phyloP scores from a whole-genome alignment of 441 rosid genomes.

The Populus hybrid region DNA sequence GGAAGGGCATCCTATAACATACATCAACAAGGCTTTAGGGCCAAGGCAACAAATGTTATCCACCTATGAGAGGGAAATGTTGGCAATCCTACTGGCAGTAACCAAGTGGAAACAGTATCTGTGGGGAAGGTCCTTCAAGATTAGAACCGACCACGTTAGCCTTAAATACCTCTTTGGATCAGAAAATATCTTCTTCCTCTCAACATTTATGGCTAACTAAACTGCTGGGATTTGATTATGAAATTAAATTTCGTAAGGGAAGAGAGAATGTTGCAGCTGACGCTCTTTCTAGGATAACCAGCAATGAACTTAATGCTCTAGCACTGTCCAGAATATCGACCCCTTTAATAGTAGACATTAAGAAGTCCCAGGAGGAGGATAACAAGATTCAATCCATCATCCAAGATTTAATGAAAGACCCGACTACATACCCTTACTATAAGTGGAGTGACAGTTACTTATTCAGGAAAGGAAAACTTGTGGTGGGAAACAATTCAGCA shows the following conservation, averaged over 20 bases:
- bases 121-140: background rate
- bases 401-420: no score
- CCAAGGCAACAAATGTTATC: background rate
- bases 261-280: background rate
- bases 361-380: no score
- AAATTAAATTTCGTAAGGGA: background rate
- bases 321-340: no score
- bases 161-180: background rate
- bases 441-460: background rate
- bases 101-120: slow-evolving; percentile 10
- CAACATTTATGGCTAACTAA: no score
- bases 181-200: background rate
- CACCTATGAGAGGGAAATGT: background rate
- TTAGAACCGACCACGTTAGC: background rate
- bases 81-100: background rate
- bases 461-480: background rate
- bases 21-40: background rate
- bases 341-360: no score
- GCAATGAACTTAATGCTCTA: background rate
- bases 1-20: background rate
- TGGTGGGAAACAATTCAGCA: background rate
- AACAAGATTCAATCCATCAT: no score
- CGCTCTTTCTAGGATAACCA: background rate
- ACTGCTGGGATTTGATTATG: background rate
- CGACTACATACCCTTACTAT: no score